Percentiles rank a stretch among this genome's conserved stretches.
phyloP scores from a whole-genome alignment of 2,329 filamentous ascomycete species.

The Sarocladium kiliense region DNA sequence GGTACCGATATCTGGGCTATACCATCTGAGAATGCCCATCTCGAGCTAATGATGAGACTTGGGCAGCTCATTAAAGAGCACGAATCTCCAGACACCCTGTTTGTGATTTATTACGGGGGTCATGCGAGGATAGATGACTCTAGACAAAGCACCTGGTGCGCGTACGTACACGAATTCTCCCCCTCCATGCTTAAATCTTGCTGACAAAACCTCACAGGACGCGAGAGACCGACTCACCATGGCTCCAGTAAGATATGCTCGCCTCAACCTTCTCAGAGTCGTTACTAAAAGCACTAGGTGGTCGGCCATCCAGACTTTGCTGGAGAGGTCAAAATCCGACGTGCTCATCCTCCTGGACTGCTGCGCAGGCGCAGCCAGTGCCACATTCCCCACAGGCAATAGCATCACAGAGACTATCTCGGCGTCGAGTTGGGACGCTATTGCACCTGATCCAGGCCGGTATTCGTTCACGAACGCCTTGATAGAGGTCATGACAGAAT shows the following conservation, averaged over 20 bases:
- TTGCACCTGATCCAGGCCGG: conserved; percentile 52
- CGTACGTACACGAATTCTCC: conserved; percentile 32
- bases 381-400: conserved; percentile 51
- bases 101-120: conserved; percentile 55
- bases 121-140: conserved; percentile 56
- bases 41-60: conserved; percentile 53
- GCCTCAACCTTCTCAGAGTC: not conserved
- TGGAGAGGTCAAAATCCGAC: conserved; percentile 53
- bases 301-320: conserved; percentile 55
- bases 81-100: conserved; percentile 50
- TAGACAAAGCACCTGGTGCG: conserved; percentile 56
- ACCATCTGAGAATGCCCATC: conserved; percentile 52
- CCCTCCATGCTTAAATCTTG: not conserved
- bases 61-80: conserved; percentile 52
- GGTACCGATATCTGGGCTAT: conserved; percentile 54
- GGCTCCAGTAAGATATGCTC: conserved; percentile 42
- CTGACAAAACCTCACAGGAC: no score
- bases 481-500: conserved; percentile 54
- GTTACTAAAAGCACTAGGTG: conserved; percentile 30
- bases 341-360: conserved; percentile 55
- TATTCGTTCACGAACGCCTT: conserved; percentile 56
- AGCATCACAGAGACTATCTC: conserved; percentile 59
- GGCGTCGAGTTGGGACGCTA: conserved; percentile 57
- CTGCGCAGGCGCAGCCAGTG: conserved; percentile 55
- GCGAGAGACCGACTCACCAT: conserved; percentile 46